phyloP scores from a whole-genome alignment of 768 basidiomycete genomes.

The Tylopilus felleus region DNA sequence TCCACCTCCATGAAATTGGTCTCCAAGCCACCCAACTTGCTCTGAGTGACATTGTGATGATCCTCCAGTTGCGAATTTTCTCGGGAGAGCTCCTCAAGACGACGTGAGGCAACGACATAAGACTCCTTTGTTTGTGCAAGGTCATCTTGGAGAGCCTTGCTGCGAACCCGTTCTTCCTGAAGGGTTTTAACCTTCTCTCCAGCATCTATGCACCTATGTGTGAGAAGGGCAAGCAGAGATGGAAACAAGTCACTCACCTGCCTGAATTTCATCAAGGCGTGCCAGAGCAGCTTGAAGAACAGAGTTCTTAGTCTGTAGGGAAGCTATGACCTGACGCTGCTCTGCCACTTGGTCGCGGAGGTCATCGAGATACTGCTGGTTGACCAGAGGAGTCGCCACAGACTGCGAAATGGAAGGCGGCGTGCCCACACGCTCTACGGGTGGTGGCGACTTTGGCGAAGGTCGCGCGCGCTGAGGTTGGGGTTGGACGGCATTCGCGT shows the following conservation, averaged over 20 bases:
- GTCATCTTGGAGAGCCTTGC: conserved; percentile 18
- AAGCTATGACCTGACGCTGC: conserved; percentile 14
- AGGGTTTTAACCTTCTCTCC: conserved; percentile 12
- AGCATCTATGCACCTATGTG: conserved; percentile 12
- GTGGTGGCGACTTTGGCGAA: conserved; percentile 16
- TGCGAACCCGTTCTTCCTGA: conserved; percentile 19
- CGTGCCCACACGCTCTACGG: conserved; percentile 10
- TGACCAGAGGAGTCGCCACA: not conserved
- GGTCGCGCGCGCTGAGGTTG: conserved; percentile 23
- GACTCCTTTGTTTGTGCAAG: conserved; percentile 20
- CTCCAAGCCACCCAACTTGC: conserved; percentile 18
- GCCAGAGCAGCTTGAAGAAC: conserved; percentile 25
- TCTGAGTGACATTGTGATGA: conserved; percentile 6
- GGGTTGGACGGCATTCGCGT: conserved; percentile 32
- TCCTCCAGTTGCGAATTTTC: conserved; percentile 26
- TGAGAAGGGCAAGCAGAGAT: not conserved
- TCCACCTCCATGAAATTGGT: conserved; percentile 8
- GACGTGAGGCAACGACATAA: conserved; percentile 7
- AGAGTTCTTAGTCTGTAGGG: conserved; percentile 27
- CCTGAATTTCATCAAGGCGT: conserved; percentile 31
- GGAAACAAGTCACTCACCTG: conserved; percentile 20
- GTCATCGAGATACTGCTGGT: conserved; percentile 10
- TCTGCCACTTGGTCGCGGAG: conserved; percentile 16
- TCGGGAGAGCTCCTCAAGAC: conserved; percentile 16
- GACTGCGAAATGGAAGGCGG: conserved; percentile 4